These are phyloP conservation scores for Cryphonectria radicalis DNA, from an alignment of 2,329 filamentous ascomycete genomes.

Conservation along the genomic window DNA sequence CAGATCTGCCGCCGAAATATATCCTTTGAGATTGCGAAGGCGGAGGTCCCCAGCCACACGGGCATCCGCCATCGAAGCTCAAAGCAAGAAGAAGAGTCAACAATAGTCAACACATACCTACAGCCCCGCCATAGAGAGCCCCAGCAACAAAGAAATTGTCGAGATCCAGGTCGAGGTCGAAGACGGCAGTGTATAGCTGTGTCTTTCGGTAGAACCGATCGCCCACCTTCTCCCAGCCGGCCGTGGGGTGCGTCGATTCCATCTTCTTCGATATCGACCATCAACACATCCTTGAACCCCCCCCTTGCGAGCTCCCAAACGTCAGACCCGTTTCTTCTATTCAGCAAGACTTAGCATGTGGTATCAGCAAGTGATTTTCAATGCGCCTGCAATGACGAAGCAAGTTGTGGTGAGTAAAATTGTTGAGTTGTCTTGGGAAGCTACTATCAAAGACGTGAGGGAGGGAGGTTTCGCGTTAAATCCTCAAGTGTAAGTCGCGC, in stretches of 20 bases:
- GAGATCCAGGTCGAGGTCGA: conserved; percentile 90
- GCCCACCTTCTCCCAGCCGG: conserved; percentile 92
- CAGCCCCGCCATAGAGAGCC: conserved; percentile 89
- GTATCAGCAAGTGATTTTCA: not conserved
- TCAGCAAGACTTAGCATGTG: not conserved
- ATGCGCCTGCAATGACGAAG: not conserved
- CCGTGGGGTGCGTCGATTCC: conserved; percentile 70
- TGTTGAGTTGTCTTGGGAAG: conserved; percentile 13
- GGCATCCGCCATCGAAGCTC: conserved; percentile 5
- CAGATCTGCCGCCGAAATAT: not conserved
- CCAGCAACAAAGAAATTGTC: conserved; percentile 92
- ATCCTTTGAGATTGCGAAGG: not conserved
- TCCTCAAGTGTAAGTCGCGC: not conserved
- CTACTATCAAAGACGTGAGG: not conserved
- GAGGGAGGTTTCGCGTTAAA: not conserved
- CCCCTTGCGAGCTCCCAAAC: too few relatives aligned
- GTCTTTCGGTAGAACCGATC: conserved; percentile 95
- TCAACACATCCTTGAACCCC: conserved; percentile 30
- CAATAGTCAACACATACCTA: conserved; percentile 67
- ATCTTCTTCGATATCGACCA: conserved; percentile 48
- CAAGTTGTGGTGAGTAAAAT: not conserved
- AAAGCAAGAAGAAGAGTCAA: conserved; percentile 18
- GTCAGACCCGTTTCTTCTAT: not conserved
- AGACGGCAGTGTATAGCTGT: conserved; percentile 89
- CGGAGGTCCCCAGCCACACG: not conserved